Percentiles rank a stretch among this genome's conserved stretches.
Conservation (phyloP, 805 yeast species). For the Yamadazyma laniorum region DNA sequence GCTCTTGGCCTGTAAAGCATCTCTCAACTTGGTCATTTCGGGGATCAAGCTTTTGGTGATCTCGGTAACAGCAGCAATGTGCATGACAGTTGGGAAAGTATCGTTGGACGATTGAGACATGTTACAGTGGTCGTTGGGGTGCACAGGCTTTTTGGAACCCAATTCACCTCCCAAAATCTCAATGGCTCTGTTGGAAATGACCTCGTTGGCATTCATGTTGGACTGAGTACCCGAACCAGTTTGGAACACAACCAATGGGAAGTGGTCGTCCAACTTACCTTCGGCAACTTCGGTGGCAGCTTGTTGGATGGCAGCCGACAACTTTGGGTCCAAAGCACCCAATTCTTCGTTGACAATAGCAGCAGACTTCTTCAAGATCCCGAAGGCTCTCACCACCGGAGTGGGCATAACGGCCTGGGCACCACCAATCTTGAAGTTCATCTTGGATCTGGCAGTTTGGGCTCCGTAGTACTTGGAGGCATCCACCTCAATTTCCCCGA, state of each 20-base stretch:
- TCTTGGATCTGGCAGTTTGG: conserved; percentile 90
- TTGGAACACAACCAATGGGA: conserved; percentile 98
- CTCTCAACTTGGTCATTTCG: conserved; percentile 71
- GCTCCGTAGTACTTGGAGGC: conserved; percentile 94
- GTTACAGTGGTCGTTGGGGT: conserved; percentile 98
- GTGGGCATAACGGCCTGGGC: conserved; percentile 85
- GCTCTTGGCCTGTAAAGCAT: conserved; percentile 72
- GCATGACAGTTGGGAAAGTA: conserved; percentile 99
- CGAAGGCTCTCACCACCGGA: conserved; percentile 89
- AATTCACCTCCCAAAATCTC: conserved; percentile 88
- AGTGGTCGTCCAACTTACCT: conserved; percentile 89
- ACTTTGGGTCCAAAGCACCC: conserved; percentile 78
- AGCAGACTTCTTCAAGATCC: conserved; percentile 89
- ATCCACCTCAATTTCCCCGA: conserved; percentile 93
- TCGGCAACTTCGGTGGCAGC: conserved; percentile 95
- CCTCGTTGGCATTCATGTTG: conserved; percentile 99
- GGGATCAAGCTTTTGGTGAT: conserved; percentile 76
- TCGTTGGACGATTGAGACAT: conserved; percentile 99
- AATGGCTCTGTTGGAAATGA: conserved; percentile 96
- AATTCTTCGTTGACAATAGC: conserved; percentile 83
- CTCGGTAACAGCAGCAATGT: conserved; percentile 95
- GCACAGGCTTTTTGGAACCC: conserved; percentile 93
- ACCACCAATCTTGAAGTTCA: conserved; percentile 96
- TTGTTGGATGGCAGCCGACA: conserved; percentile 80
- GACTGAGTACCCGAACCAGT: conserved; percentile 99